These are phyloP conservation scores for Pythium biforme DNA, from an alignment of 352 stramenopile species.

Conservation along the genomic window DNA sequence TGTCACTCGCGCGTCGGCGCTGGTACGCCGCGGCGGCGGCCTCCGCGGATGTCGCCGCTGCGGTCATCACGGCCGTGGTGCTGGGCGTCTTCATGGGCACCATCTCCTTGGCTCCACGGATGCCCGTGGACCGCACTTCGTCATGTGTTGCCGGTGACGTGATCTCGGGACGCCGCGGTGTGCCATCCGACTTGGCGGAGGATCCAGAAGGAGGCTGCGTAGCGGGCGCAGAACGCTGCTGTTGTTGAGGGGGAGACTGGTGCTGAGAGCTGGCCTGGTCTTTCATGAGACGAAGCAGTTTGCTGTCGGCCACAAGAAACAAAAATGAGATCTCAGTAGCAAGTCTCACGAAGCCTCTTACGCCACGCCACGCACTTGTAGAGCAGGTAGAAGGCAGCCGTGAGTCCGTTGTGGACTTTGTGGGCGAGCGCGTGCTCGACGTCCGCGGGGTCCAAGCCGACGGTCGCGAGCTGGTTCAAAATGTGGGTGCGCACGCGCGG, in stretches of 20 bases:
- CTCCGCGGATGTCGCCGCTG: not conserved
- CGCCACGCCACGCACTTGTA: slow-evolving; percentile 47
- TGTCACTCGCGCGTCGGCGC: slow-evolving; percentile 10
- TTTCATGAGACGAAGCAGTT: slow-evolving; percentile 44
- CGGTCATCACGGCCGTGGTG: not conserved
- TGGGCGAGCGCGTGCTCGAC: slow-evolving; percentile 45
- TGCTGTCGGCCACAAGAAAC: slow-evolving; percentile 14
- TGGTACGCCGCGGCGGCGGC: not conserved
- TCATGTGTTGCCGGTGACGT: not conserved
- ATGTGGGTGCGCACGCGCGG: slow-evolving; percentile 39
- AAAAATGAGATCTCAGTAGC: not conserved
- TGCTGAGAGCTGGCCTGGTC: slow-evolving; percentile 12
- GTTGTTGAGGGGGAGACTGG: not conserved
- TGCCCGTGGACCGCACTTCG: slow-evolving; percentile 14
- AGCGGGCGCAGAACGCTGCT: not conserved
- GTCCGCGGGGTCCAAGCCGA: slow-evolving; percentile 43
- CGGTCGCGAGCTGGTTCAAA: slow-evolving; percentile 44
- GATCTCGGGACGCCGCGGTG: slow-evolving; percentile 16
- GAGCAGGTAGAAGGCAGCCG: slow-evolving; percentile 77
- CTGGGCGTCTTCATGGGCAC: slow-evolving; percentile 20
- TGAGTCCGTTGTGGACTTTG: slow-evolving; percentile 66
- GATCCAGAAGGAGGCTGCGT: not conserved
- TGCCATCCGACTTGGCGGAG: slow-evolving; percentile 17
- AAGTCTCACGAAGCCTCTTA: too few relatives aligned
- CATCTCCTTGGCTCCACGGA: slow-evolving; percentile 14